phyloP scores from a whole-genome alignment of 495 filamentous ascomycete species.

The Acidomyces sp. region DNA sequence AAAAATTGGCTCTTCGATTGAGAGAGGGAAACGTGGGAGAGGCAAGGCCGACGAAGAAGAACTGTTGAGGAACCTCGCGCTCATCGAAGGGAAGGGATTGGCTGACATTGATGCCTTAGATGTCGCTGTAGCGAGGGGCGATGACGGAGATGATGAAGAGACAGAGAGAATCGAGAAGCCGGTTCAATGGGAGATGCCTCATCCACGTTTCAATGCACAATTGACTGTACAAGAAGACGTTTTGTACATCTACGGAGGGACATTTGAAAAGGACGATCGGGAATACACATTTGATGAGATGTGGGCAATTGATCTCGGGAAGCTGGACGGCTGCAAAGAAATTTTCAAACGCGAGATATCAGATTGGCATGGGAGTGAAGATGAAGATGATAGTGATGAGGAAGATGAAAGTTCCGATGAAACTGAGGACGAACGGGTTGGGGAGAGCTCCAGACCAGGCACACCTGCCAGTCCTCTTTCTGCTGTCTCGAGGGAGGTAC shows the following conservation, averaged over 20 bases:
- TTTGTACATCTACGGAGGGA: conserved; percentile 87
- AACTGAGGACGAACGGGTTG: conserved; percentile 57
- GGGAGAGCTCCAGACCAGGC: conserved; percentile 49
- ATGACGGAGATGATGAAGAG: conserved; percentile 41
- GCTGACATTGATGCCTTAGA: conserved; percentile 26
- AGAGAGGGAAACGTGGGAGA: conserved; percentile 49
- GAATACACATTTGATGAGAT: conserved; percentile 93
- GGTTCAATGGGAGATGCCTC: conserved; percentile 63
- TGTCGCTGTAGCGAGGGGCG: conserved; percentile 23
- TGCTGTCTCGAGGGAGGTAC: too few species aligned
- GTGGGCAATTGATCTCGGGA: conserved; percentile 80
- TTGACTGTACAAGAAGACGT: conserved; percentile 83
- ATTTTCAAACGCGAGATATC: conserved; percentile 71
- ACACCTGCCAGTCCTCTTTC: conserved; percentile 15
- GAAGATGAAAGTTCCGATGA: conserved; percentile 58
- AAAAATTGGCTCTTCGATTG: conserved; percentile 44
- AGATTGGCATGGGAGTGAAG: conserved; percentile 59
- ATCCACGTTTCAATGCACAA: conserved; percentile 76
- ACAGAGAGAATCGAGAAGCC: conserved; percentile 34
- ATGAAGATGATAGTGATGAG: conserved; percentile 32
- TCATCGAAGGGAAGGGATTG: conserved; percentile 56
- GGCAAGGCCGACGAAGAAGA: conserved; percentile 83
- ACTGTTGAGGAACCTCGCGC: conserved; percentile 67
- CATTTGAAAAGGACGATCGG: conserved; percentile 83
- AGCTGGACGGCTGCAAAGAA: conserved; percentile 81